Evolutionary conservation across 352 stramenopile genomes (phyloP).

Genomic region (Sclerospora graminicola): DNA sequence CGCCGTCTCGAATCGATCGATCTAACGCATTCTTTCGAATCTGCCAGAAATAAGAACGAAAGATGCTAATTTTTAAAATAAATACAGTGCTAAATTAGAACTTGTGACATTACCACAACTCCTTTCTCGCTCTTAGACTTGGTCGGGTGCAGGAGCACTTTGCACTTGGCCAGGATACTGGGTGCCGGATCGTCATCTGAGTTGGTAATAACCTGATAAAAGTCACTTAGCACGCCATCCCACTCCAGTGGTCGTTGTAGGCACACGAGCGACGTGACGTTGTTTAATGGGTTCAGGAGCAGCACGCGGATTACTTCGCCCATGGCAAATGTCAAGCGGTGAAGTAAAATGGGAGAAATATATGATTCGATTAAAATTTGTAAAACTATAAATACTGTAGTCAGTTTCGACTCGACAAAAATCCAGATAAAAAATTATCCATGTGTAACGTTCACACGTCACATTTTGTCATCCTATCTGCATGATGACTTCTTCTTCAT

Average conservation of each 20-base stretch:
- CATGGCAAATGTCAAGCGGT: conserved; percentile 25
- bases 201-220: conserved; percentile 79
- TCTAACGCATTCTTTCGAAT: conserved; percentile 64
- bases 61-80: neutral
- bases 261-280: conserved; percentile 66
- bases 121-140: conserved; percentile 79
- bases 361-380: too few species aligned
- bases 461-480: too few species aligned
- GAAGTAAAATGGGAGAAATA: conserved; percentile 1
- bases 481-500: too few species aligned
- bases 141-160: conserved; percentile 66
- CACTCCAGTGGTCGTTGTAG: conserved; percentile 71
- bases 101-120: conserved; percentile 30
- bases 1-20: conserved; percentile 71
- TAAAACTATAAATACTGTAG: too few species aligned
- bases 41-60: conserved; percentile 11
- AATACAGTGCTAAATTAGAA: neutral
- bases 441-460: too few species aligned
- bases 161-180: conserved; percentile 50
- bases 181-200: conserved; percentile 60
- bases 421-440: too few species aligned
- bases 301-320: conserved; percentile 73
- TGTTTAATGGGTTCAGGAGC: conserved; percentile 59
- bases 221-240: conserved; percentile 62
- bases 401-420: too few species aligned